Evolutionary conservation across 345 rosid species (phyloP).

Genomic region (Populus deltoides): DNA sequence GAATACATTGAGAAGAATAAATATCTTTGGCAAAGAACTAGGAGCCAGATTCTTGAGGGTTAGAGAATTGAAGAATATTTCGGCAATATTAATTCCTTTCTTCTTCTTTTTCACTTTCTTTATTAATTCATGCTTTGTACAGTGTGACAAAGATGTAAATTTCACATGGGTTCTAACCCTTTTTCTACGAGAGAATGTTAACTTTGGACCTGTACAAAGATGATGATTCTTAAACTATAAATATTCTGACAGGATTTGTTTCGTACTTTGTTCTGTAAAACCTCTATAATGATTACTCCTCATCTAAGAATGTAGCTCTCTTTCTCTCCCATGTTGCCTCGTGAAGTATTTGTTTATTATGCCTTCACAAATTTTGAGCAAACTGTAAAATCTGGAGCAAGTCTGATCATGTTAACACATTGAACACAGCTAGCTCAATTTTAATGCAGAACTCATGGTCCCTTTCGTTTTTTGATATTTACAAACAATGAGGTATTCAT

Average conservation of each 20-base stretch:
- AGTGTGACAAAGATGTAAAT: constrained; percentile 18
- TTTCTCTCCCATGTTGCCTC: background rate
- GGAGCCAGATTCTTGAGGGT: constrained; percentile 11
- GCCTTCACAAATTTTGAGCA: background rate
- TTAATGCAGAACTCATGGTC: background rate
- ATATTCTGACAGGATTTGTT: background rate
- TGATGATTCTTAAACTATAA: background rate
- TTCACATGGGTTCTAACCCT: background rate
- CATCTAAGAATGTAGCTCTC: background rate
- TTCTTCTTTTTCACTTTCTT: background rate
- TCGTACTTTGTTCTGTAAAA: background rate
- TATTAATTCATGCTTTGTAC: constrained; percentile 21
- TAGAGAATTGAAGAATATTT: constrained; percentile 1
- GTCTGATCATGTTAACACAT: background rate
- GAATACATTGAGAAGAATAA: constrained; percentile 14
- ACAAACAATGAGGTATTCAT: too few relatives aligned
- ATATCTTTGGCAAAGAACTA: constrained; percentile 1
- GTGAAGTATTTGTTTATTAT: background rate
- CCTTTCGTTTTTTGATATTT: too few relatives aligned
- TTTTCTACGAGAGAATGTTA: constrained; percentile 8
- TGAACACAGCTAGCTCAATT: background rate
- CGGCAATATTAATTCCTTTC: background rate
- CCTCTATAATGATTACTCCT: background rate
- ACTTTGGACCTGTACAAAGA: constrained; percentile 33
- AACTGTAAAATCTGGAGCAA: background rate